Conservation (phyloP, 108 stramenopile species). For the Nitzschia sp. region DNA sequence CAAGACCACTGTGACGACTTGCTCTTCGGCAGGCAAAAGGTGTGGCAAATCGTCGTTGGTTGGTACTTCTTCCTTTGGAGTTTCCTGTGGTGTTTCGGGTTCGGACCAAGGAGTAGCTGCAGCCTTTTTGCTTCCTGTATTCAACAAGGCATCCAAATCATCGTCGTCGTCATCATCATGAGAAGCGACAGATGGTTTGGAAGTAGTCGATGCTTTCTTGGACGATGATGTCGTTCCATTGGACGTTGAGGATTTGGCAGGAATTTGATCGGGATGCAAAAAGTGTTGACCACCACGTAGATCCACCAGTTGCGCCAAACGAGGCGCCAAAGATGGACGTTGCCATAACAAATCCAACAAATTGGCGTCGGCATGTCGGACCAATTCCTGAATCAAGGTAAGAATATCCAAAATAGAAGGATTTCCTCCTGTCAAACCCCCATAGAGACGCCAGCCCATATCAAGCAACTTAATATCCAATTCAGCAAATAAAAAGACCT, state of each 20-base stretch:
- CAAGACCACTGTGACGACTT: conserved; percentile 43
- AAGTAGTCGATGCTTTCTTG: background rate
- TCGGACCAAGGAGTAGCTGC: background rate
- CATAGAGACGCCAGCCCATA: conserved; percentile 41
- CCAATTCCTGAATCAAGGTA: conserved; percentile 46
- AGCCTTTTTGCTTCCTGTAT: conserved; percentile 11
- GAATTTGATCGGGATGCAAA: conserved; percentile 25
- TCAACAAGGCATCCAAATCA: conserved; percentile 71
- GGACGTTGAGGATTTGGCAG: background rate
- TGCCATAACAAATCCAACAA: conserved; percentile 50
- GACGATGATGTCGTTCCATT: background rate
- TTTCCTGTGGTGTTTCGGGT: background rate
- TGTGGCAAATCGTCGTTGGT: conserved; percentile 20
- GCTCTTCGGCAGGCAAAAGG: conserved; percentile 42
- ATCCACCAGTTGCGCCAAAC: conserved; percentile 69
- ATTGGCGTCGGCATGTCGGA: conserved; percentile 35
- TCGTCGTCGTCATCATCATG: conserved; percentile 39
- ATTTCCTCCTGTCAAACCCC: conserved; percentile 47
- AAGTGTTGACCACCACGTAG: conserved; percentile 58
- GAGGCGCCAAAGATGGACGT: conserved; percentile 46
- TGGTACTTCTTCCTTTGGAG: background rate
- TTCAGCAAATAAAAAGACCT: conserved; percentile 72
- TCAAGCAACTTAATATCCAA: conserved; percentile 55
- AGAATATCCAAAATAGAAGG: conserved; percentile 57
- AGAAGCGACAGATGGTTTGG: conserved; percentile 11